Conservation (phyloP, 2,329 filamentous ascomycete genomes). For the Apiospora kogelbergensis region DNA sequence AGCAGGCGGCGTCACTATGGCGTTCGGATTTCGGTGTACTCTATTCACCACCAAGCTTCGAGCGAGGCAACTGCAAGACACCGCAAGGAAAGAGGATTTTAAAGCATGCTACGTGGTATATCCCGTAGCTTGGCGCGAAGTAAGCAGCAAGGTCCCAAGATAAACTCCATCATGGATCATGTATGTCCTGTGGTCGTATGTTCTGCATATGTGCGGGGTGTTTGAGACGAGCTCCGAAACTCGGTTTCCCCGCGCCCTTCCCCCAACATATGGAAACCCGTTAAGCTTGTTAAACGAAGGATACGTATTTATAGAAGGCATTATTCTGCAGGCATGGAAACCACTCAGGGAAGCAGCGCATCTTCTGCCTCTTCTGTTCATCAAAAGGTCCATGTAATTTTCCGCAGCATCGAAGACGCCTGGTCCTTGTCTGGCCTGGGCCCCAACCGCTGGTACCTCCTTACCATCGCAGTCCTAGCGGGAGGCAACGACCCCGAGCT, state of each 20-base stretch:
- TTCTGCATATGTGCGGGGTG: neutral
- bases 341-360: neutral
- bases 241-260: neutral
- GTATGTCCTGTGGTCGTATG: no score
- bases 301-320: neutral
- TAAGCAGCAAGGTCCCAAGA: no score
- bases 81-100: neutral
- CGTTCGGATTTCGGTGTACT: no score
- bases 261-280: neutral
- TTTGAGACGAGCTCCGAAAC: neutral
- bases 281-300: no score
- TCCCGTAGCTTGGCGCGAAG: no score
- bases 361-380: neutral
- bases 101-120: no score
- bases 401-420: slow-evolving; percentile 9
- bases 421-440: slow-evolving; percentile 16
- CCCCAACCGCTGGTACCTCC: slow-evolving; percentile 24
- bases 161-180: no score
- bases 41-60: no score
- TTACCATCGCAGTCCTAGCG: slow-evolving; percentile 40
- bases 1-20: neutral
- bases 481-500: slow-evolving; percentile 52
- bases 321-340: neutral
- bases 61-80: neutral
- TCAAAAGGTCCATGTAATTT: neutral